Conservation (phyloP, 768 basidiomycete species). For the Amanita brunnescens region DNA sequence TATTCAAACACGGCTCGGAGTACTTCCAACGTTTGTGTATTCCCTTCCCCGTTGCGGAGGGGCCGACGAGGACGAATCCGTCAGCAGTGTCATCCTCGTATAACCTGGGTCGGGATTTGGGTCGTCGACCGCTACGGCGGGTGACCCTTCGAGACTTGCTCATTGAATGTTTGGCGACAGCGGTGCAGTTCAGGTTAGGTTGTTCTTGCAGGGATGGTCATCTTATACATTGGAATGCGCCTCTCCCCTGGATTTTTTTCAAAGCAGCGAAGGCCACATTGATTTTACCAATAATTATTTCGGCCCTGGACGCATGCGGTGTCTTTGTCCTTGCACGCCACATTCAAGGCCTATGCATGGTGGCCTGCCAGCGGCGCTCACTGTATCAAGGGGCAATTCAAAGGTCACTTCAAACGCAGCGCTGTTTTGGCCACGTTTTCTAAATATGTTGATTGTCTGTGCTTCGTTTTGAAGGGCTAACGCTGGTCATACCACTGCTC, state of each 20-base stretch:
- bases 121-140: neutral
- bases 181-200: neutral
- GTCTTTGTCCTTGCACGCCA: neutral
- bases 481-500: too few species aligned
- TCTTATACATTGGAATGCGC: neutral
- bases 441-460: too few species aligned
- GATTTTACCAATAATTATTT: neutral
- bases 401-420: too few species aligned
- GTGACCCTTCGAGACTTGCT: neutral
- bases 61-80: neutral
- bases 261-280: neutral
- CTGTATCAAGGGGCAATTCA: too few species aligned
- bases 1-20: neutral
- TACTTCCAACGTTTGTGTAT: slow-evolving; percentile 10
- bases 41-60: slow-evolving; percentile 8
- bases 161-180: neutral
- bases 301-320: neutral
- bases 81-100: neutral
- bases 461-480: too few species aligned
- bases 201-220: neutral
- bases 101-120: neutral
- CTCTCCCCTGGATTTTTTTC: neutral
- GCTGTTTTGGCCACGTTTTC: too few species aligned
- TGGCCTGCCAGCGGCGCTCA: neutral
- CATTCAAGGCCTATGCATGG: neutral